Base-by-base conservation (phyloP, 208 protist species). In the Zelonia costaricensis region DNA sequence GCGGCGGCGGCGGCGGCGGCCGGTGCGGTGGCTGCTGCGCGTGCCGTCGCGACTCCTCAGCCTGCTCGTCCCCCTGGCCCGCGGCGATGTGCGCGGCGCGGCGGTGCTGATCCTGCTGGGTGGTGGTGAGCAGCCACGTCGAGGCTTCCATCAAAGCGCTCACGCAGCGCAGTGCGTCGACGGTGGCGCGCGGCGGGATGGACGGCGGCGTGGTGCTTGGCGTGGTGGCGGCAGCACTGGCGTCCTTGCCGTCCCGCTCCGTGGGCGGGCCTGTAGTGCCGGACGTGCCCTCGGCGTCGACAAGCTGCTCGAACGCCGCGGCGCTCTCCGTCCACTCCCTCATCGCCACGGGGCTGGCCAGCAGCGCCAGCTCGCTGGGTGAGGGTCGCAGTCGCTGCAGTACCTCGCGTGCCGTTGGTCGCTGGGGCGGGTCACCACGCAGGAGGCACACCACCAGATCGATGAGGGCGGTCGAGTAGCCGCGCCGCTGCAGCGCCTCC, bases 351-450 rank as follows among this genome's bases (percentile, higher is more conserved):
- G 52, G 3, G 33, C 65, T 44, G 3, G 60, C 47, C 10, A 82
- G 65, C 27, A 77, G 48, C 56, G 62, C 43, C 25, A 74, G 54
- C 28, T 70, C 56, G 3, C 63, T 46, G 4, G 62, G 54, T 16
- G 88, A 78, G 27, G 84, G 88, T 7, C 83, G 75, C 25, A 91
- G 63, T 48, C 74, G 74, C 39, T 78, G 76, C 31, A 95, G 63
- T 3, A 92, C 74, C 53, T 91, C 75, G 22, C 74, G 81, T 9
- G 89, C 85, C 7, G 85, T 86, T 0, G 89, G 89, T 22, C 89
- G 78, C 45, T 66, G 58, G 2, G 71, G 63, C 15, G 89, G 84
- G 31, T 92, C 81, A 36, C 73, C 72, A 18, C 64, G 58, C 66
- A 91, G 63, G 2, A 95, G 64, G 2, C 60, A 53, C 5, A 43